Evolutionary conservation across 345 rosid species (phyloP).

Genomic region (Cardamine chenopodiifolia): DNA sequence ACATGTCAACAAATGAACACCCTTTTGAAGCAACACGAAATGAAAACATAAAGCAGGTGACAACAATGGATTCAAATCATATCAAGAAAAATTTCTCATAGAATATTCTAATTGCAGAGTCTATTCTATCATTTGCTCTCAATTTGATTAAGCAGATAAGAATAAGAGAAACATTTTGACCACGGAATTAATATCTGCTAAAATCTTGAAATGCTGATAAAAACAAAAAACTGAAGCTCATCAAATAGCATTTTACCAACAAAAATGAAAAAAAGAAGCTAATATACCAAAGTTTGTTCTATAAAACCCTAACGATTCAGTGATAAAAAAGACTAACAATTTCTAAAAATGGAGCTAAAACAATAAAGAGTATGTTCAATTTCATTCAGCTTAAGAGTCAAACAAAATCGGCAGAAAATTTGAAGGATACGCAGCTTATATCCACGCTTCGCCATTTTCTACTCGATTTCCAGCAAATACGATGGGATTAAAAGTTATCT

Average conservation of each 20-base stretch:
- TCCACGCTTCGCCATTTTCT: conserved; percentile 84
- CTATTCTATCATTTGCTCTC: conserved; percentile 1
- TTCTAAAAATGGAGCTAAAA: not conserved
- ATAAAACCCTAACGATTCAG: conserved; percentile 23
- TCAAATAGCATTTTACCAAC: conserved; percentile 12
- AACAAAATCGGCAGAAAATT: conserved; percentile 8
- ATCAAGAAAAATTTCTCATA: conserved; percentile 2
- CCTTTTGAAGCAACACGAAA: conserved; percentile 9
- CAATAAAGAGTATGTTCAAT: not conserved
- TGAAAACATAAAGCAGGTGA: not conserved
- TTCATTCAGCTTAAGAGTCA: conserved; percentile 1
- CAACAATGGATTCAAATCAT: conserved; percentile 6
- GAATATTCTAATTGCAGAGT: not conserved
- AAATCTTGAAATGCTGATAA: conserved; percentile 2
- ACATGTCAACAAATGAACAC: conserved; percentile 11
- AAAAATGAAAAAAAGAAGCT: not conserved
- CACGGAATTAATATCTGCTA: not conserved
- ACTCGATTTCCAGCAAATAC: conserved; percentile 28
- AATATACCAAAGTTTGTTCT: conserved; percentile 21
- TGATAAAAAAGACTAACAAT: not conserved
- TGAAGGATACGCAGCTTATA: conserved; percentile 96
- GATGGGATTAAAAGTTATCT: conserved; percentile 5
- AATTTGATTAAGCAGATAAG: conserved; percentile 2
- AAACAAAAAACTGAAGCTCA: not conserved
- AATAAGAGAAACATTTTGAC: conserved; percentile 20